Base-by-base conservation (phyloP, 2,329 filamentous ascomycete species). In the Lachnellula hyalina region DNA sequence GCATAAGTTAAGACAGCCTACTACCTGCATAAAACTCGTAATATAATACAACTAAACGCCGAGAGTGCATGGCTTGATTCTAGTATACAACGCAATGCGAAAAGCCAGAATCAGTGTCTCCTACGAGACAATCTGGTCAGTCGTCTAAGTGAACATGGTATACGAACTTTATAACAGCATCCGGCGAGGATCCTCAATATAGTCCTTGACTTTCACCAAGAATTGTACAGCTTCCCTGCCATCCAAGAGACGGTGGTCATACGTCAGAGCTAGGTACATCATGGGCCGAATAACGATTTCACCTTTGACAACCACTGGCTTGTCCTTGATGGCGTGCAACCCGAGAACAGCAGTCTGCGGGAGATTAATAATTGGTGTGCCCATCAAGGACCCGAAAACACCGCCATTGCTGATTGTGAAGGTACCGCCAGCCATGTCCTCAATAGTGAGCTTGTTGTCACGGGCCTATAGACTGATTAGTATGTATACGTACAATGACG, bases 191-290 rank as follows among this genome's bases (percentile, higher is more conserved):
- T 97, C 94, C 77, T 97, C 93, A 65, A 97, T 96, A 71, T 89
- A 96, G 73, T 96, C 90, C 84, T 97, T 97, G 68, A 99, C 79
- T 83, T 96, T 96, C 58, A 97, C 87, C 64, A 97, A 79, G 81
- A 97, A 97, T 59, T 93, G 94, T 41, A 96, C 91, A 47, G 93
- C 94, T 77, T 97, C 93, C 70, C 93, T 85, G 49, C 94, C 94
- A 72, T 97, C 94, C 23, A 99, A 80, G 49, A 99, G 83, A 70
- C 94, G 89, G 76, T 99, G 94, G 72, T 99, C 94, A 70, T 99
- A 99, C 14, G 94, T 99, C 57, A 99, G 81, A 42, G 94, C 94
- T 61, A 99, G 83, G 74, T 96, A 97, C 94, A 99, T 99, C 91
- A 99, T 97, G n/a, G 94, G 94, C 63, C 94, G 84, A 65, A 96